Base-by-base conservation (phyloP, 2,329 filamentous ascomycete genomes). In the Aspergillus pseudotamarii region DNA sequence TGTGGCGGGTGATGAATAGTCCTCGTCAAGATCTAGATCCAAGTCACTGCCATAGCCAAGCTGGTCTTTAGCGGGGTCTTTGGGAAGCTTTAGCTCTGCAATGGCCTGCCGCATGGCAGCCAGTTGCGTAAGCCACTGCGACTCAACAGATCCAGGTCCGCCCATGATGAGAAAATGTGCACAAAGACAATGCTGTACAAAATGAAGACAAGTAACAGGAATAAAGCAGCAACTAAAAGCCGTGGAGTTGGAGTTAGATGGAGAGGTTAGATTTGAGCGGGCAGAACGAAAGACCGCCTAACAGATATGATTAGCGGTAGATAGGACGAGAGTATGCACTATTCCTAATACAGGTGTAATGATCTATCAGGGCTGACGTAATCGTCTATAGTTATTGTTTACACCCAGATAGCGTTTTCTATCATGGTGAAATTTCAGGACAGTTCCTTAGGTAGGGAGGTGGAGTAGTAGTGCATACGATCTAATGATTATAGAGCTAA, bases 101-200 rank as follows among this genome's bases (percentile, higher is more conserved):
- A 98, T 88, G 50, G 94, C 93, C 64, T 90, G 86, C 73, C 90
- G 90, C 95, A 99, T 98, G 36, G 91, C 88, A 32, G 88, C 86
- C 70, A 96, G 87, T 76, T 97, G 93, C 63, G 88, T 86, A 68
- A 94, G 89, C 95, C 95, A 98, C 86, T 91, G 85, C 51, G 83
- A 81, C 74, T 89, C 68, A 23, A 54, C 56, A 26, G 66, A 65
- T 14, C 43, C 67, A n/a, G 64, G 61, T 48, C 57, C 64, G 30
- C 64, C 62, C 67, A 69, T 69, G 19, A 53, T 63, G 41, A 21
- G 48, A 32, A 19, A 32, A 19, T 32, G 9, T n/a, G 28, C 19
- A 32, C 16, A 51, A 11, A 3, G 19, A 32, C 1, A 51, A 32
- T 32, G 10, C 9, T 9, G 12, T 28, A 32, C 4, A 32, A 6